A percentile compares a stretch with the other conserved stretches of the same genome.
These are phyloP conservation scores for Basidiobolus meristosporus DNA, from an alignment of 371 early-diverging fungal genomes.

Conservation along the genomic window DNA sequence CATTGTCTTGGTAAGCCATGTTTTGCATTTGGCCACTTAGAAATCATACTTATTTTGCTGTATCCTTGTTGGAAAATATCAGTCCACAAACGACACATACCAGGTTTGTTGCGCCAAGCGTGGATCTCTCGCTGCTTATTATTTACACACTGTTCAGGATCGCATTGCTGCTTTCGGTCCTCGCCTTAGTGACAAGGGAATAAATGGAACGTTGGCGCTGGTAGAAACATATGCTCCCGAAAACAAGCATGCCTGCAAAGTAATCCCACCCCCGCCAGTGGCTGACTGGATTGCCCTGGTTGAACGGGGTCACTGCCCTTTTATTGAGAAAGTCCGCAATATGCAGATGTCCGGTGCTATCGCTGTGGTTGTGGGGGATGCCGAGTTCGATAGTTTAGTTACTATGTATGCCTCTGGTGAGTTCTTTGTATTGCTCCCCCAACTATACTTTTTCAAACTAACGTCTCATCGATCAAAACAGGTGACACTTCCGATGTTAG, in stretches of 20 bases:
- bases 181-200: constrained; percentile 28
- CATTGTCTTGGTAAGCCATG: too few relatives aligned
- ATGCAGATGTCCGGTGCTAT: constrained; percentile 74
- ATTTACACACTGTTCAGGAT: too few relatives aligned
- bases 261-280: constrained; percentile 8
- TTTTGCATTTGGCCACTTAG: too few relatives aligned
- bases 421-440: not conserved
- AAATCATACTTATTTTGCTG: too few relatives aligned
- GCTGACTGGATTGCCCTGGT: constrained; percentile 63
- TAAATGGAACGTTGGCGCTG: constrained; percentile 1
- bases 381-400: constrained; percentile 43
- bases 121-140: too few relatives aligned
- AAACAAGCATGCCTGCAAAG: constrained; percentile 3
- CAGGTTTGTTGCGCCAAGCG: too few relatives aligned
- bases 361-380: constrained; percentile 82
- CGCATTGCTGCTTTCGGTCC: constrained; percentile 42
- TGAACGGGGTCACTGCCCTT: constrained; percentile 65
- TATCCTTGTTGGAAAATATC: too few relatives aligned
- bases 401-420: constrained; percentile 78
- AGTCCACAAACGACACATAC: too few relatives aligned
- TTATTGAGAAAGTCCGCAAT: constrained; percentile 68
- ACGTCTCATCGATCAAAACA: constrained; percentile 7
- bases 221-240: not conserved
- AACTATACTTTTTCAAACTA: not conserved
- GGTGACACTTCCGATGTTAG: constrained; percentile 49